A percentile compares a stretch with the other conserved stretches of the same genome.
Conservation (phyloP, 78 protist species). For the Dictyostelium firmibasis region DNA sequence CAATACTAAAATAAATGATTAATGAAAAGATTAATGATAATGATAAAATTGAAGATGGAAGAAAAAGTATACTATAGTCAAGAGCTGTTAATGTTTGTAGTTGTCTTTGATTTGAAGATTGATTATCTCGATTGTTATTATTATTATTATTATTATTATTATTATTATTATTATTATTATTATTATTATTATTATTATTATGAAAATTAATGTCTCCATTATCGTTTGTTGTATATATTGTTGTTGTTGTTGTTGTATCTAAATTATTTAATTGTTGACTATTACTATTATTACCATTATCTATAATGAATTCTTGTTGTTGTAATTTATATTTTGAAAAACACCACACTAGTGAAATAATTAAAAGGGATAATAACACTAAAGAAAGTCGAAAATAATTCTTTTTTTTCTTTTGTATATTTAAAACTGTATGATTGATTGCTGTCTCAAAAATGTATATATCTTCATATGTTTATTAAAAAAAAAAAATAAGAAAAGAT, state of each 20-base stretch:
- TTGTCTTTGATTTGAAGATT: background rate
- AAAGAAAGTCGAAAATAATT: background rate
- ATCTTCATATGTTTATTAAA: background rate
- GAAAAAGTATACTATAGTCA: background rate
- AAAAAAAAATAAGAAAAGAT: background rate
- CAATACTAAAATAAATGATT: slow-evolving; percentile 1
- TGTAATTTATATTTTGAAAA: background rate
- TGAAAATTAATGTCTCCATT: background rate
- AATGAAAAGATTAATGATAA: slow-evolving; percentile 1
- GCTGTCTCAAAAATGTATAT: slow-evolving; percentile 9
- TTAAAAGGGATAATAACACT: background rate
- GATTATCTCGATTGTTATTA: slow-evolving; percentile 6
- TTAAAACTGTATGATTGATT: background rate
- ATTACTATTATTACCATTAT: background rate
- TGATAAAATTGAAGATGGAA: background rate
- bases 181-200: background rate
- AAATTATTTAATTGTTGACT: background rate
- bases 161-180: background rate
- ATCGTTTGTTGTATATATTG: background rate
- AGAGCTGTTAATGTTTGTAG: background rate
- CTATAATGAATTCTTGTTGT: background rate
- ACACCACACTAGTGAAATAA: background rate
- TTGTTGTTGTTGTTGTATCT: background rate
- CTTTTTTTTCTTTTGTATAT: slow-evolving; percentile 2
- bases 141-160: background rate